Evolutionary conservation across 108 stramenopile species (phyloP).

Genomic region (Cyclotella choctawhatcheeana): DNA sequence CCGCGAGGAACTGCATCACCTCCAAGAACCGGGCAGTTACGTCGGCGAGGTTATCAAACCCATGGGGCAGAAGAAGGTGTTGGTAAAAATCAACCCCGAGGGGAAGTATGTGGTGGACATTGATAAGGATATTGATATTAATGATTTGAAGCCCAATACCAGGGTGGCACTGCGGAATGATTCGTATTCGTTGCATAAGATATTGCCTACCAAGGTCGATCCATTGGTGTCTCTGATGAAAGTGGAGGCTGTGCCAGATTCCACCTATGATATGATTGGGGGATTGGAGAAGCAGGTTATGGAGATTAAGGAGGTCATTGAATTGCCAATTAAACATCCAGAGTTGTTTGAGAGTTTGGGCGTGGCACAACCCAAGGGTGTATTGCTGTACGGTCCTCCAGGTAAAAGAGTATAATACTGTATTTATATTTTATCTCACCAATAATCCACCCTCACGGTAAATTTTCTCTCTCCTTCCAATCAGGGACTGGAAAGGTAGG

Average conservation of each 20-base stretch:
- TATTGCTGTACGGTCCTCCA: constrained; percentile 98
- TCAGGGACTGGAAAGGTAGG: no score
- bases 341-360: constrained; percentile 98
- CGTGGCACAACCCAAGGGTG: constrained; percentile 99
- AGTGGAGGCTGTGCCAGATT: constrained; percentile 99
- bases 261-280: constrained; percentile 99
- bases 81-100: constrained; percentile 98
- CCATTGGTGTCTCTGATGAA: constrained; percentile 99
- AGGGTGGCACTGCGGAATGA: constrained; percentile 98
- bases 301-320: constrained; percentile 99
- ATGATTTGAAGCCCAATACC: constrained; percentile 96
- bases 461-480: no score
- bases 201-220: constrained; percentile 99
- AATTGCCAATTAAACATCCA: constrained; percentile 99
- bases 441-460: no score
- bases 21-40: constrained; percentile 98
- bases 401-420: no score
- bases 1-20: constrained; percentile 96
- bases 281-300: constrained; percentile 99
- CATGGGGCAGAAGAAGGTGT: constrained; percentile 98
- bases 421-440: no score
- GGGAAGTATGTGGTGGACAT: constrained; percentile 99
- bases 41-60: constrained; percentile 99
- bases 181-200: constrained; percentile 98
- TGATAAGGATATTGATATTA: constrained; percentile 96